phyloP scores from a whole-genome alignment of 2,329 filamentous ascomycete genomes.

The Ophiostoma sp. region DNA sequence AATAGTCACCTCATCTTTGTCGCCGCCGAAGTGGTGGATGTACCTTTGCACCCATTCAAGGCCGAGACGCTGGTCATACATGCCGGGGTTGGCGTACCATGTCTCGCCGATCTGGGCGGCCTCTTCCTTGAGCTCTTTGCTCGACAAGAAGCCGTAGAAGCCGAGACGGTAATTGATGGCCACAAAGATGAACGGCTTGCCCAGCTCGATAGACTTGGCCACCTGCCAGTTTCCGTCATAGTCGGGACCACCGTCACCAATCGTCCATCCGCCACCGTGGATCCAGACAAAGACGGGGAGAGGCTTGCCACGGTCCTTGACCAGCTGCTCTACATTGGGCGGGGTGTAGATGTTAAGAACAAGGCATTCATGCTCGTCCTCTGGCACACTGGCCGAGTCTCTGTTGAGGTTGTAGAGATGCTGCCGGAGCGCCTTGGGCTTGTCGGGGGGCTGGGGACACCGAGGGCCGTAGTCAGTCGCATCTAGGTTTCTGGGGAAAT shows the following conservation, averaged over 20 bases:
- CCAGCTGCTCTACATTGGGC: background rate
- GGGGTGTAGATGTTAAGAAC: constrained; percentile 19
- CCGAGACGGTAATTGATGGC: constrained; percentile 32
- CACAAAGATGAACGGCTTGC: constrained; percentile 31
- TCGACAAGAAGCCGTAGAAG: constrained; percentile 26
- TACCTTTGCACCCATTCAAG: constrained; percentile 75
- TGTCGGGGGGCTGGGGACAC: constrained; percentile 22
- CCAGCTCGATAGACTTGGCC: constrained; percentile 28
- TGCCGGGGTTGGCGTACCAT: constrained; percentile 56
- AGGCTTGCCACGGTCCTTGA: background rate
- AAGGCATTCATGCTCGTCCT: constrained; percentile 21
- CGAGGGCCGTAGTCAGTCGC: constrained; percentile 21
- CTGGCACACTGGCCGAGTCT: constrained; percentile 16
- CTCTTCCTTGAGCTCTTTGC: constrained; percentile 24
- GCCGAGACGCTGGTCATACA: constrained; percentile 66
- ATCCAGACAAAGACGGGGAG: constrained; percentile 25
- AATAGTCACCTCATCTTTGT: constrained; percentile 71
- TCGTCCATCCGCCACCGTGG: constrained; percentile 22
- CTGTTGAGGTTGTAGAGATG: constrained; percentile 18
- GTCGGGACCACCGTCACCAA: constrained; percentile 23
- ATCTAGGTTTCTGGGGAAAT: constrained; percentile 17
- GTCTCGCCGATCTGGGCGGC: constrained; percentile 14
- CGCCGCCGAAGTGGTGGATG: constrained; percentile 71
- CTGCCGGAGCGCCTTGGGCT: constrained; percentile 17
- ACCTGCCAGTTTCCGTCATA: constrained; percentile 24